Evolutionary conservation across 2,329 filamentous ascomycete genomes (phyloP), one percentile per base, ranked within the genome.

Genomic region (Paracamarosporium sp.): DNA sequence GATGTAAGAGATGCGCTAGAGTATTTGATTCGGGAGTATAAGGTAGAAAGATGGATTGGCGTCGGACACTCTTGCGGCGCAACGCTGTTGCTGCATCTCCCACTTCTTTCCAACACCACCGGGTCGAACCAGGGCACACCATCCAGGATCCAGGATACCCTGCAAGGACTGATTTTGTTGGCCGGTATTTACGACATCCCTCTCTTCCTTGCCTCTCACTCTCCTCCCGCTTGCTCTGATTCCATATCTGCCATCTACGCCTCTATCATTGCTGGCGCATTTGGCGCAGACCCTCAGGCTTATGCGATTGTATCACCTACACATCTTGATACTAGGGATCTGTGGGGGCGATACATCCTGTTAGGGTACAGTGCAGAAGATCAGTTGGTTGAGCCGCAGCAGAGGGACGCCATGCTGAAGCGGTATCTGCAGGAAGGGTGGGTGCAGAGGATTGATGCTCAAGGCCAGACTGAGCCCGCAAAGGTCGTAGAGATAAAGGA

Each of bases 141-240:
- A n/a, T n/a, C n/a, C n/a, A 30, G n/a, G 15, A n/a, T 20, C 3
- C 35, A 11, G 15, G 28, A 6, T 15, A 52, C 64, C 5, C 86
- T 86, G 0, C 67, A 76, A 2, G 84, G 82, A 4, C 75, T 90
- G n/a, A 70, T 90, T 4, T 83, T 87, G 31, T 75, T 90, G 20
- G 84, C 85, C 54, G 89, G 90, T 1, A 85, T 92, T 22, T 91
- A 91, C 73, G 85, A 90, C 67, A 73, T 92, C 9, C 79, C 80
- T 7, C 81, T 81, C 0, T 74, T 91, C 20, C 72, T 83, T 1
- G 56, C 67, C 8, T 78, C 81, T 45, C 81, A 84, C 40, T 58
- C 63, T 4, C 77, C 81, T 1, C 70, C 69, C 0, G 11, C 54
- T 0, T 68, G 61, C 40, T 59, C 69, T 0, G 59, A 50, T 20